phyloP scores from a whole-genome alignment of 768 basidiomycete species.

The Naganishia antarctica region DNA sequence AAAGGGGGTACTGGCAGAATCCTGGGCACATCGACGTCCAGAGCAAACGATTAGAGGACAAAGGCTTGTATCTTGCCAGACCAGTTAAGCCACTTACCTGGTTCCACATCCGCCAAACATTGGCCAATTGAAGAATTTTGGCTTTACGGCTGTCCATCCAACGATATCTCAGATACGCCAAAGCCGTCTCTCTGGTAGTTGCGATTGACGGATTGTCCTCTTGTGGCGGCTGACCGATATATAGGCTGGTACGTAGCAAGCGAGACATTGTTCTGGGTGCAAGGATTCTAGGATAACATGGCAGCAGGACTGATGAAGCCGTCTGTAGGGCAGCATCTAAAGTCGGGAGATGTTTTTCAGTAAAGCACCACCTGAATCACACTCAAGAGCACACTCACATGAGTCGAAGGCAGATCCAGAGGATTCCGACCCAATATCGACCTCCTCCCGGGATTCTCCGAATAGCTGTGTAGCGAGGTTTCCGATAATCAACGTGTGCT shows the following conservation, averaged over 20 bases:
- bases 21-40: too few species aligned
- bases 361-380: too few species aligned
- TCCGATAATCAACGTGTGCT: constrained; percentile 9
- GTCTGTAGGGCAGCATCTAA: constrained; percentile 2
- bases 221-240: neutral
- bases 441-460: neutral
- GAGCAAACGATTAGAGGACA: too few species aligned
- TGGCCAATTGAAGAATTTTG: neutral
- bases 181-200: neutral
- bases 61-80: too few species aligned
- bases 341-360: neutral
- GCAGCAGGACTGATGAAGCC: neutral
- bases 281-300: neutral
- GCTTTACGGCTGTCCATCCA: constrained; percentile 10
- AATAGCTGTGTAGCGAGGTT: constrained; percentile 6
- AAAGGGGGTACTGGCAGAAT: neutral
- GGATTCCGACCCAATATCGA: neutral
- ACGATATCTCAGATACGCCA: neutral
- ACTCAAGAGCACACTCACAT: neutral
- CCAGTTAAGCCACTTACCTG: neutral
- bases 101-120: constrained; percentile 18
- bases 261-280: neutral
- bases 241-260: neutral
- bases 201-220: neutral
- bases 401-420: neutral